These are phyloP conservation scores for Clavaria fumosa DNA, from an alignment of 768 basidiomycete genomes.

Conservation along the genomic window DNA sequence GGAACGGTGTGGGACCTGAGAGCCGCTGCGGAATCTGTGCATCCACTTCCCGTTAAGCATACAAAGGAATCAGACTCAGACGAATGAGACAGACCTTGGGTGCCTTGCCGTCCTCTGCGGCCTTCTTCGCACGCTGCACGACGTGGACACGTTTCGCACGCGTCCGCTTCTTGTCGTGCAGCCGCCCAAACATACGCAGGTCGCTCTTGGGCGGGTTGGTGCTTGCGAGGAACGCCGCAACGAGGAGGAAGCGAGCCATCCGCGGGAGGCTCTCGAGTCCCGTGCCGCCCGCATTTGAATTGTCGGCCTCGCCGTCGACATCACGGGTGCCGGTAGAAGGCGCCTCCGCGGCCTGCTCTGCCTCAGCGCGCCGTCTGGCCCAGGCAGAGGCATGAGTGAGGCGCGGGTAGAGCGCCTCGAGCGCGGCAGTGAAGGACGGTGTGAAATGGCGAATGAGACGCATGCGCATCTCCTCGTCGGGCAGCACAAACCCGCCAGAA, in stretches of 20 bases:
- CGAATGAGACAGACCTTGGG: conserved; percentile 26
- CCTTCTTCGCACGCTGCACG: conserved; percentile 24
- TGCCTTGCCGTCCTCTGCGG: conserved; percentile 24
- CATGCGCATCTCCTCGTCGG: conserved; percentile 45
- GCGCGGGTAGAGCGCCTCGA: conserved; percentile 57
- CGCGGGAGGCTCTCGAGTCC: too few species aligned
- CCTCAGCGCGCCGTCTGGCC: too few species aligned
- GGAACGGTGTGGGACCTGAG: conserved; percentile 63
- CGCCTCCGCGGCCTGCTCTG: conserved; percentile 29
- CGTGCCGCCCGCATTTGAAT: conserved; percentile 19
- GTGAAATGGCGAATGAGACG: conserved; percentile 50
- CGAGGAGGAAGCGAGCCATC: conserved; percentile 59
- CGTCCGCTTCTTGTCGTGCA: conserved; percentile 41
- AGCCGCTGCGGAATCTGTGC: conserved; percentile 58
- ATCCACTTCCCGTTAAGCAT: not conserved
- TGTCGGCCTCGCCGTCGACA: conserved; percentile 8
- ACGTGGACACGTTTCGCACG: conserved; percentile 26
- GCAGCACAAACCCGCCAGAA: conserved; percentile 19
- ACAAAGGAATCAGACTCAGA: not conserved
- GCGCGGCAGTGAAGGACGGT: conserved; percentile 41
- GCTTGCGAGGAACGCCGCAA: conserved; percentile 70
- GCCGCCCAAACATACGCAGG: conserved; percentile 69
- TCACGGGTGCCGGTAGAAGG: not conserved
- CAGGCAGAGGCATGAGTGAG: conserved; percentile 48
- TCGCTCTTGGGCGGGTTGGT: conserved; percentile 75